Percentiles rank a stretch among this genome's conserved stretches.
These are phyloP conservation scores for Sequoiadendron giganteum DNA, from an alignment of 75 land plant species.

Conservation along the genomic window DNA sequence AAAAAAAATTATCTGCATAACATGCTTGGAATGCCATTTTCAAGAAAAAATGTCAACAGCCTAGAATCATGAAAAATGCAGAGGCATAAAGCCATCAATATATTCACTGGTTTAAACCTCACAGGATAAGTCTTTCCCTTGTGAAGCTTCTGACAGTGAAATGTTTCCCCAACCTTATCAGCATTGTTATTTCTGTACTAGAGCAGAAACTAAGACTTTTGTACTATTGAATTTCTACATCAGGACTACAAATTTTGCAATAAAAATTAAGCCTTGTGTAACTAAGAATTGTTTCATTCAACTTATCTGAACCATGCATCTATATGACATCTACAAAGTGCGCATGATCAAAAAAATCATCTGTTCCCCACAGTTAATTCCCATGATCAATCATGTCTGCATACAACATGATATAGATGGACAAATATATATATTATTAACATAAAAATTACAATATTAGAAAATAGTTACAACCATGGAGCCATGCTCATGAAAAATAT, in stretches of 20 bases:
- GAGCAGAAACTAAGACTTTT: neutral
- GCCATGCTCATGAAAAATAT: neutral
- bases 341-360: neutral
- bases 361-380: neutral
- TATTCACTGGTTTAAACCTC: slow-evolving; percentile 16
- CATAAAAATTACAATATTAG: neutral
- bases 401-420: neutral
- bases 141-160: slow-evolving; percentile 15
- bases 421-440: neutral
- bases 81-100: slow-evolving; percentile 14
- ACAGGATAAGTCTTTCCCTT: slow-evolving; percentile 10
- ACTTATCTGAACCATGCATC: neutral
- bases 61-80: neutral
- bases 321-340: neutral
- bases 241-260: neutral
- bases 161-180: neutral
- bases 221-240: neutral
- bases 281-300: neutral
- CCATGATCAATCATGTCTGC: neutral
- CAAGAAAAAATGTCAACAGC: neutral
- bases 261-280: neutral
- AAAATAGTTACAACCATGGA: neutral
- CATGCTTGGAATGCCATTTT: neutral
- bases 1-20: neutral
- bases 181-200: neutral